These are phyloP conservation scores for Candida maesae DNA, from an alignment of 805 yeast species.

Conservation along the genomic window DNA sequence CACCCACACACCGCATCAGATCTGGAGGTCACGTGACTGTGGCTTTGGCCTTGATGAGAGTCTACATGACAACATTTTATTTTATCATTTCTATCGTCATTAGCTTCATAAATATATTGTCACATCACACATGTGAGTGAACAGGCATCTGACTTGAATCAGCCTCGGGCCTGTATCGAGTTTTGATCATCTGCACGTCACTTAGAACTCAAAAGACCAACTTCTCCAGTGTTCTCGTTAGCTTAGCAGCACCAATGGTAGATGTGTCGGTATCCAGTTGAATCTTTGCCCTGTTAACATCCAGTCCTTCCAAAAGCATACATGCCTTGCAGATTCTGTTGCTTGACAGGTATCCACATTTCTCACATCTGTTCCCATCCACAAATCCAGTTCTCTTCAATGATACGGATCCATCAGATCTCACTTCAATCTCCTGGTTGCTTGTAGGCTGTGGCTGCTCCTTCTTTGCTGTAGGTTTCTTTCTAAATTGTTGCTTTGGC, in stretches of 20 bases:
- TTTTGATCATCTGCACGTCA: too few relatives aligned
- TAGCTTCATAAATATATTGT: too few relatives aligned
- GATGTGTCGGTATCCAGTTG: slow-evolving; percentile 48
- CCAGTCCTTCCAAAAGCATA: slow-evolving; percentile 77
- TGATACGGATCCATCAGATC: slow-evolving; percentile 60
- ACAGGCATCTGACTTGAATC: too few relatives aligned
- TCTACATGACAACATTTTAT: too few relatives aligned
- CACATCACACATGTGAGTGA: too few relatives aligned
- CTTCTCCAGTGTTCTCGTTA: slow-evolving; percentile 58
- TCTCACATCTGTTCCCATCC: slow-evolving; percentile 76
- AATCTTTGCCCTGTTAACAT: slow-evolving; percentile 66
- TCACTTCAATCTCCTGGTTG: slow-evolving; percentile 45
- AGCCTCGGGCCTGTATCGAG: too few relatives aligned
- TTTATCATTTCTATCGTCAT: too few relatives aligned
- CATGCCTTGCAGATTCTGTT: slow-evolving; percentile 93
- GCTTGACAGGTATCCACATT: slow-evolving; percentile 89
- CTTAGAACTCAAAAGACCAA: slow-evolving; percentile 53
- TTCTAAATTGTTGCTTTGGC: slow-evolving; percentile 32
- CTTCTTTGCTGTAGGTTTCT: slow-evolving; percentile 11
- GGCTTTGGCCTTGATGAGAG: too few relatives aligned
- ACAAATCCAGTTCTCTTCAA: slow-evolving; percentile 35
- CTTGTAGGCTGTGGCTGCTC: too few relatives aligned
- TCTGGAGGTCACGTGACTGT: too few relatives aligned
- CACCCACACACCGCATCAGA: neutral
- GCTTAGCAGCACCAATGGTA: slow-evolving; percentile 60